Conservation (phyloP, 345 rosid species). For the Salix suchowensis region DNA sequence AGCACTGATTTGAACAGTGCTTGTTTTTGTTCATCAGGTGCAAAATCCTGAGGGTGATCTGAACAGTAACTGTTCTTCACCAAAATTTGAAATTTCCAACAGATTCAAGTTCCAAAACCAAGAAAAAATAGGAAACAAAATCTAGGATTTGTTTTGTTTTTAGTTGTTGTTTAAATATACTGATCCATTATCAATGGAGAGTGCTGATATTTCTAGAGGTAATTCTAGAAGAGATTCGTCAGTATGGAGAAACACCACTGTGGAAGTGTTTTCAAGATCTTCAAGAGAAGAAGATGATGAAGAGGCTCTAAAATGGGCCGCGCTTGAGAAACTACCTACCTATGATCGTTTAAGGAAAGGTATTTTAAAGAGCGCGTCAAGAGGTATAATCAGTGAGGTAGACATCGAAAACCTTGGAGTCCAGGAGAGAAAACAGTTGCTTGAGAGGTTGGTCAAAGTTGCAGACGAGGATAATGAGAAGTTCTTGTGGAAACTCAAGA, state of each 20-base stretch:
- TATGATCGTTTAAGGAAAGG: slow-evolving; percentile 39
- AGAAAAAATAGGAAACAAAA: background rate
- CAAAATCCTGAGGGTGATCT: no score
- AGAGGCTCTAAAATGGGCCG: slow-evolving; percentile 51
- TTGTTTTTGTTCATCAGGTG: no score
- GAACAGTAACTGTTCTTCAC: no score
- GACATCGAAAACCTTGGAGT: slow-evolving; percentile 24
- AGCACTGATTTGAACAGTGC: no score
- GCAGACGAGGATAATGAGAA: slow-evolving; percentile 19
- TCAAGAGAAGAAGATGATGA: slow-evolving; percentile 57
- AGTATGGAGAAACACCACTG: slow-evolving; percentile 32
- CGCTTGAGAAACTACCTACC: slow-evolving; percentile 43
- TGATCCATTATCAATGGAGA: background rate
- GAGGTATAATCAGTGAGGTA: slow-evolving; percentile 1
- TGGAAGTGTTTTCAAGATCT: slow-evolving; percentile 48
- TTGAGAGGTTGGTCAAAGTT: slow-evolving; percentile 15
- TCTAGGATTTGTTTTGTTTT: background rate
- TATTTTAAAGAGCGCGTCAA: slow-evolving; percentile 16
- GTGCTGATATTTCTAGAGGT: slow-evolving; percentile 22
- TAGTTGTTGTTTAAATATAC: background rate
- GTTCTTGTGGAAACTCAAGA: slow-evolving; percentile 20
- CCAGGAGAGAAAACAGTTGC: slow-evolving; percentile 12
- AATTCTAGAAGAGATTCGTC: slow-evolving; percentile 12
- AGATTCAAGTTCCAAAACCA: background rate
- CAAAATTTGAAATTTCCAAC: no score